These are phyloP conservation scores for Cladophialophora immunda DNA, from an alignment of 2,329 filamentous ascomycete species.

Conservation along the genomic window DNA sequence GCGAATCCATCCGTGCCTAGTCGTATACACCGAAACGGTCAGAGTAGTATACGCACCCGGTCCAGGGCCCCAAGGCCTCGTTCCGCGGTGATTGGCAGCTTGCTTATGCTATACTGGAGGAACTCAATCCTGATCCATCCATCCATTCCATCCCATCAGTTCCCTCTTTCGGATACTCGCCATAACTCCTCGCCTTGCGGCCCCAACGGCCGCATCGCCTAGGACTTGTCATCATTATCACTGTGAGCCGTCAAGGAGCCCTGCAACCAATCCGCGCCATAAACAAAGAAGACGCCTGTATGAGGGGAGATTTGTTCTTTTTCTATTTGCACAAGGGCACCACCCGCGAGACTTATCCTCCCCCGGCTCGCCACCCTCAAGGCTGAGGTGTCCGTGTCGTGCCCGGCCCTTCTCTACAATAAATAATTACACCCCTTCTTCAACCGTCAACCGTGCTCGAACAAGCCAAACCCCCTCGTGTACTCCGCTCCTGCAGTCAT, in stretches of 20 bases:
- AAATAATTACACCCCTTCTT: not conserved
- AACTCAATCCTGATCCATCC: too few species aligned
- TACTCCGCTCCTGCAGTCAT: slow-evolving; percentile 6
- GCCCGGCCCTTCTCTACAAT: not conserved
- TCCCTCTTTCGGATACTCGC: not conserved
- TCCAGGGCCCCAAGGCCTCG: not conserved
- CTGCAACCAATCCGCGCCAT: not conserved
- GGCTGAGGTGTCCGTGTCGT: not conserved
- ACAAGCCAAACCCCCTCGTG: not conserved
- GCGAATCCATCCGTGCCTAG: not conserved
- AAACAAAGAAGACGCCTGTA: not conserved
- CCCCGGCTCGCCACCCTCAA: not conserved
- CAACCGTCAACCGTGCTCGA: not conserved
- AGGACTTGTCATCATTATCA: not conserved
- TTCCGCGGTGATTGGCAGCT: slow-evolving; percentile 8
- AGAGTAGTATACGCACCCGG: not conserved
- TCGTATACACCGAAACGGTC: slow-evolving; percentile 2
- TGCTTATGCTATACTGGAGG: slow-evolving; percentile 8
- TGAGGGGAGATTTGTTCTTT: slow-evolving; percentile 31
- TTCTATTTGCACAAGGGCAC: slow-evolving; percentile 21
- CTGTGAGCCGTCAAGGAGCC: not conserved
- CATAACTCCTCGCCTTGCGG: not conserved
- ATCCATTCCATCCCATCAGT: not conserved
- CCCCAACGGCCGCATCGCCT: not conserved
- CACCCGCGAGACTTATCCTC: not conserved